Evolutionary conservation across 768 basidiomycete genomes (phyloP), one percentile per base, ranked within the genome.

Genomic region (Boletus pseudo-olivaceus): DNA sequence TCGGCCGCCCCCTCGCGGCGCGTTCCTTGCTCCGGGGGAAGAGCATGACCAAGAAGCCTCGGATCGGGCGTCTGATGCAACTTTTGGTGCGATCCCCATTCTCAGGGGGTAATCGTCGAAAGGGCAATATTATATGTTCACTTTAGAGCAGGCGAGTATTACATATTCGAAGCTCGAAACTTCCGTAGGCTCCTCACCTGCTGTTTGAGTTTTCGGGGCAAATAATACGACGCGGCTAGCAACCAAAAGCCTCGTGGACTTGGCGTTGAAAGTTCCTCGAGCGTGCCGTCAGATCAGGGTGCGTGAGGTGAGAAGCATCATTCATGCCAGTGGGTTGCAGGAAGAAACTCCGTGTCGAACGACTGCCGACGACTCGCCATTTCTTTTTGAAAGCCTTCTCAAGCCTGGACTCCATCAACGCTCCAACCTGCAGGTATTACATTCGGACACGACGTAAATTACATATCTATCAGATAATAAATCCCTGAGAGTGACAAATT

Each of bases 381-480:
- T 17, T 23, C 35, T 19, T 1, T n/a, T n/a, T n/a, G n/a, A n/a
- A 29, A 40, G 19, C 20, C 20, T 20, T 40, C 11, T n/a, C 27
- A 29, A 37, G 11, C 6, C 34, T 38, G 26, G 47, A 48, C n/a
- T 26, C 26, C 2, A n/a, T 35, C 20, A 27, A 29, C 47, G 4
- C 23, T 26, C 7, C 47, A 33, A 14, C 34, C 23, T 48, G 11
- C 15, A 30, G 8, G n/a, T n/a, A 56, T 46, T 53, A 57, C 54
- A 53, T 60, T 51, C 47, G 8, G 34, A 51, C 59, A 56, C 62
- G 61, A 45, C 51, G 50, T 65, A 58, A 53, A 58, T 67, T 69
- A 69, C 65, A 67, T 58, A 67, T 65, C 56, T 62, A 68, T 58
- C 60, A 59, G 58, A 67, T 65, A 49, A 48, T 48, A 56, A 53